Conservation (phyloP, 495 filamentous ascomycete genomes). For the Aspergillus egyptiacus region DNA sequence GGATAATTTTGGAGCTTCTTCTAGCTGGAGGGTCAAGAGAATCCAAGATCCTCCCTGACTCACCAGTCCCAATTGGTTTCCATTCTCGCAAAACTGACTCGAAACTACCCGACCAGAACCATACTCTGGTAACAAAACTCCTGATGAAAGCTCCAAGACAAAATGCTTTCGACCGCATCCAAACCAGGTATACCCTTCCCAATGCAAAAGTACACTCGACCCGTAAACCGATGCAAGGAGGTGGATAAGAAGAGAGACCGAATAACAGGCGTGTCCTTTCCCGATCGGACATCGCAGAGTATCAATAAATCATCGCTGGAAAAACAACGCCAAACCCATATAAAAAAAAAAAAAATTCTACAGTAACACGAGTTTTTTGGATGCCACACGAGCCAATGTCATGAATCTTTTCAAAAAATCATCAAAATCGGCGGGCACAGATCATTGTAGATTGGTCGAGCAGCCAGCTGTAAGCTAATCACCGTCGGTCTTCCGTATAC, state of each 20-base stretch:
- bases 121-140: background rate
- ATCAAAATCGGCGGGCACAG: no score
- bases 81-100: background rate
- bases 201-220: constrained; percentile 11
- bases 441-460: background rate
- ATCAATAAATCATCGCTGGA: constrained; percentile 9
- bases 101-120: background rate
- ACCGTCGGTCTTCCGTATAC: constrained; percentile 48
- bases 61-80: background rate
- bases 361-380: constrained; percentile 5
- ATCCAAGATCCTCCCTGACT: background rate
- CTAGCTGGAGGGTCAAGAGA: background rate
- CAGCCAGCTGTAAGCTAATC: background rate
- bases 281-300: background rate
- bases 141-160: constrained; percentile 1
- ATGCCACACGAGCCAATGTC: background rate
- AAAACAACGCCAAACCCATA: constrained; percentile 15
- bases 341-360: no score
- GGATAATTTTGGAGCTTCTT: background rate
- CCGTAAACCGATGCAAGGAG: constrained; percentile 4
- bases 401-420: constrained; percentile 16
- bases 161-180: constrained; percentile 13
- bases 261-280: constrained; percentile 1
- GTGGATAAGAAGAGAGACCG: constrained; percentile 9
- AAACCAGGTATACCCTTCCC: constrained; percentile 11